Evolutionary conservation across 768 basidiomycete genomes (phyloP), one percentile per base, ranked within the genome.

Genomic region (Tubosaeta sp.): DNA sequence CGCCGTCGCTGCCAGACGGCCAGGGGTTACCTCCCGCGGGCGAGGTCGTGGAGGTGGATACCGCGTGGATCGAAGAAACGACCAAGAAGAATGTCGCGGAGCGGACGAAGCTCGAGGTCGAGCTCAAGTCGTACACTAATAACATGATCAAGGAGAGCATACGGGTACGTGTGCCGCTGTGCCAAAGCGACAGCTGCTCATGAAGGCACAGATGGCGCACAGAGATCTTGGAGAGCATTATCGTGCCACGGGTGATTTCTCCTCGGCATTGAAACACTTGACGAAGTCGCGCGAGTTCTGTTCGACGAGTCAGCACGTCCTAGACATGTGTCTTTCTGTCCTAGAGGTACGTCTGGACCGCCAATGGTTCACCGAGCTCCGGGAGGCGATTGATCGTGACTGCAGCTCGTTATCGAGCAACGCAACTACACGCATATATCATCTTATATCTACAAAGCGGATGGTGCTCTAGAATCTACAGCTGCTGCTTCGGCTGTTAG

Each of bases 131-230:
- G 11, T 97, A 97, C 64, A 79, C 84, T 57, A 94, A 90, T 60
- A 98, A 96, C 67, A 87, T 97, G 85, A 96, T 98, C 76, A 98
- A 96, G 71, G 95, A 98, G 78, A 94, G 90, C 76, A 94, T 96
- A 59, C 76, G 95, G 61, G 93, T 95, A 65, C 64, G 78, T 27
- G 39, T 34, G n/a, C 10, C 8, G 3, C 22, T n/a, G 25, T 16
- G 31, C 22, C 18, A 29, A 32, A 1, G 13, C 11, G 44, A 24
- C 6, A 4, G 38, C n/a, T 11, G 38, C 18, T 48, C 25, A 32
- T 11, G 41, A 8, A 2, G 41, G 39, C 27, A 31, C 65, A 94
- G 91, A 91, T 95, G 90, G 89, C 82, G 0, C 84, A 94, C 68
- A 79, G 94, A 49, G 94, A 97, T 60, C 76, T 96, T 32, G 94